Conservation (phyloP, 2,329 filamentous ascomycete species). For the Nemania bipapillata region DNA sequence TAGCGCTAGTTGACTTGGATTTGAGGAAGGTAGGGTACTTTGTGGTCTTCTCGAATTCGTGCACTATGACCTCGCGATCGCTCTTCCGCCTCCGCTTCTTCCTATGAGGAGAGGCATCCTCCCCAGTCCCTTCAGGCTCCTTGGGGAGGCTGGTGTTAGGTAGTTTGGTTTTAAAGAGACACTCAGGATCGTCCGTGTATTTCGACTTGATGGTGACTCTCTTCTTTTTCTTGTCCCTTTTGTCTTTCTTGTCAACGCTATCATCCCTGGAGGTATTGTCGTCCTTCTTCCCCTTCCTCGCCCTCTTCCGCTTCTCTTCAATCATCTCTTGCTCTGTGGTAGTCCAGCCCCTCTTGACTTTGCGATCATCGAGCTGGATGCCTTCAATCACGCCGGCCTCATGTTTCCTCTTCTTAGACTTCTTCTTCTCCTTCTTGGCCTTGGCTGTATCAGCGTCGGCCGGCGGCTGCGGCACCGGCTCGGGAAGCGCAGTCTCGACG, state of each 20-base stretch:
- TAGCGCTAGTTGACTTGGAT: constrained; percentile 57
- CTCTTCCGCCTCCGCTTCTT: constrained; percentile 71
- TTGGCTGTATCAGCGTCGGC: constrained; percentile 50
- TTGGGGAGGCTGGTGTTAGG: constrained; percentile 62
- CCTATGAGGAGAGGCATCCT: constrained; percentile 59
- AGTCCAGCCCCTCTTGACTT: constrained; percentile 91
- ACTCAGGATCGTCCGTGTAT: constrained; percentile 82
- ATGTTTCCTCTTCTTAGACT: constrained; percentile 63
- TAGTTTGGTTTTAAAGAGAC: constrained; percentile 84
- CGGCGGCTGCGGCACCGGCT: constrained; percentile 60
- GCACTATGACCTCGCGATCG: constrained; percentile 72
- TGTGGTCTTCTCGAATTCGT: constrained; percentile 88
- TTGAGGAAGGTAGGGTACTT: constrained; percentile 87
- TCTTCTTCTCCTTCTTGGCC: constrained; percentile 49
- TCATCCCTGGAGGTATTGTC: constrained; percentile 52
- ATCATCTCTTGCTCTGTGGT: constrained; percentile 67
- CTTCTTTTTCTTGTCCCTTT: constrained; percentile 64
- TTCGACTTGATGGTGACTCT: constrained; percentile 74
- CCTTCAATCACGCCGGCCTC: constrained; percentile 68
- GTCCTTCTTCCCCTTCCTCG: constrained; percentile 57
- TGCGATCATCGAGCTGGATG: constrained; percentile 77
- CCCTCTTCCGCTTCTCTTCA: constrained; percentile 60
- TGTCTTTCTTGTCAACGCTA: constrained; percentile 62
- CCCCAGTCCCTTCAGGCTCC: constrained; percentile 56
- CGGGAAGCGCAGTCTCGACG: constrained; percentile 81